Evolutionary conservation across 805 yeast genomes (phyloP).

Genomic region (Pichia sporocuriosa): DNA sequence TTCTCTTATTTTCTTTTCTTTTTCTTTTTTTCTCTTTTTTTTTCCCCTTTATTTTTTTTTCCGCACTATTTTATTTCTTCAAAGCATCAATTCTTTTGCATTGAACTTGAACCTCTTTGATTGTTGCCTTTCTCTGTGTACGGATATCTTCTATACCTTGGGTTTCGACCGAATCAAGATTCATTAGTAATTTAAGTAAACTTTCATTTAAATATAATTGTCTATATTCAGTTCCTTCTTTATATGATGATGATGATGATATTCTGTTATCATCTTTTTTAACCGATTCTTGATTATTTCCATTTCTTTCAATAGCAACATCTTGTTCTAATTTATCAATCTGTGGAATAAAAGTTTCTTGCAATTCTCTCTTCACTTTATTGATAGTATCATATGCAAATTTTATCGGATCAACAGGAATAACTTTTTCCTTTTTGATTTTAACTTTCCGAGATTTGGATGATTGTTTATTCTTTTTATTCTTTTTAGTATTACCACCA

Average conservation of each 20-base stretch:
- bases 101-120: conserved; percentile 53
- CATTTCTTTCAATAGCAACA: background rate
- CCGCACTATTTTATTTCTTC: conserved; percentile 14
- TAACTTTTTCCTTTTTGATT: conserved; percentile 10
- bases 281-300: no score
- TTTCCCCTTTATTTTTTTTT: background rate
- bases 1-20: no score
- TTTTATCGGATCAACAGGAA: conserved; percentile 18
- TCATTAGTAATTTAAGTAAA: conserved; percentile 58
- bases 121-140: conserved; percentile 49
- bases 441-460: conserved; percentile 7
- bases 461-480: conserved; percentile 13
- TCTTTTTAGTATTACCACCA: conserved; percentile 5
- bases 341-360: conserved; percentile 1
- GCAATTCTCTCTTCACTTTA: background rate
- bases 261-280: background rate
- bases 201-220: conserved; percentile 58
- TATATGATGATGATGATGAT: no score
- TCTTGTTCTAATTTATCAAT: conserved; percentile 7
- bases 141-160: conserved; percentile 45
- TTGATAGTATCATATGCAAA: conserved; percentile 14
- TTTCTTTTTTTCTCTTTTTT: background rate
- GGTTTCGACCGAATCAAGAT: conserved; percentile 51
- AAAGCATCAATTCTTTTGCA: conserved; percentile 46
- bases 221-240: conserved; percentile 35